A percentile compares a stretch with the other conserved stretches of the same genome.
phyloP scores from a whole-genome alignment of 2,329 filamentous ascomycete species.

The Dactylellina haptotyla region DNA sequence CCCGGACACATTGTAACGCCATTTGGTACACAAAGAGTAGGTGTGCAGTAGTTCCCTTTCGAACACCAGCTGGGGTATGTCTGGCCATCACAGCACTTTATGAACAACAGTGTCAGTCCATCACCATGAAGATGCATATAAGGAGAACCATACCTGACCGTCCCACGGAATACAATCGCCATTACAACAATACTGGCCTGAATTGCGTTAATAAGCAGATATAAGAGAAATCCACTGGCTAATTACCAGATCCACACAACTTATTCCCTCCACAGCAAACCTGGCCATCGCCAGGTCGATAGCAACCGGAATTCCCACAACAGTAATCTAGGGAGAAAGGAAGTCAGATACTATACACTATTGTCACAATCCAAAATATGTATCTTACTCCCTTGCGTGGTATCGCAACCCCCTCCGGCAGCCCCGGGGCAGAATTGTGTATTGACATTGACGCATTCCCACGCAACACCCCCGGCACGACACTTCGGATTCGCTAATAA shows the following conservation, averaged over 20 bases:
- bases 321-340: no score
- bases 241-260: not conserved
- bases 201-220: not conserved
- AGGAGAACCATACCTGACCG: no score
- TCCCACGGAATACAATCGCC: no score
- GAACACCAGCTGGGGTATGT: not conserved
- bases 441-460: no score
- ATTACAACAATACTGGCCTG: not conserved
- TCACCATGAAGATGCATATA: no score
- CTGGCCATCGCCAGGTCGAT: not conserved
- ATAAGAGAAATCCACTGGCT: not conserved
- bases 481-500: no score
- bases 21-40: not conserved
- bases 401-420: not conserved
- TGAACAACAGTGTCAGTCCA: no score
- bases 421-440: no score
- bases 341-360: no score
- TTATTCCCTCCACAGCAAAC: not conserved
- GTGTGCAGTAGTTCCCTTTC: slow-evolving; percentile 1
- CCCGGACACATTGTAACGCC: not conserved
- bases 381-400: no score
- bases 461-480: no score
- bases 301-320: not conserved
- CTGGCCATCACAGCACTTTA: not conserved
- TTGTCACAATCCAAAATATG: no score